Conservation (phyloP, 2,329 filamentous ascomycete genomes). For the Catunica adiposa region DNA sequence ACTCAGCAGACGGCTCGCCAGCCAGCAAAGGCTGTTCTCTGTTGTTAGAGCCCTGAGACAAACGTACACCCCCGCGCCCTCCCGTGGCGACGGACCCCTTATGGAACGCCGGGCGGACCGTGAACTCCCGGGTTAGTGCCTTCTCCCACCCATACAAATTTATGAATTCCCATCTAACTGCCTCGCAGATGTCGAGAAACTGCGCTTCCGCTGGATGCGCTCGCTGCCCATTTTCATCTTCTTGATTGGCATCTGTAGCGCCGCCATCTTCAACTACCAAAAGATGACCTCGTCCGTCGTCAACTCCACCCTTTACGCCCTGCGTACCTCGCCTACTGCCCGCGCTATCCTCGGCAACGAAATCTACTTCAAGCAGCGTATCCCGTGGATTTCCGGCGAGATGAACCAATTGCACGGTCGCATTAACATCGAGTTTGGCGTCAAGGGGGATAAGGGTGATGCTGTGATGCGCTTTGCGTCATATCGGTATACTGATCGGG, state of each 20-base stretch:
- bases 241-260: constrained; percentile 51
- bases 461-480: constrained; percentile 72
- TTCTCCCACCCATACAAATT: not conserved
- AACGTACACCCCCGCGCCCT: constrained; percentile 36
- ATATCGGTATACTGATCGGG: constrained; percentile 42
- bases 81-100: constrained; percentile 43
- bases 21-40: not conserved
- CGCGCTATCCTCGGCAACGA: constrained; percentile 71
- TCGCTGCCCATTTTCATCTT: constrained; percentile 68
- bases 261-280: constrained; percentile 99
- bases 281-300: constrained; percentile 78
- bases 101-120: constrained; percentile 49
- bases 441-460: constrained; percentile 56
- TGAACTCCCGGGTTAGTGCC: constrained; percentile 42
- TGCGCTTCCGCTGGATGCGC: constrained; percentile 44
- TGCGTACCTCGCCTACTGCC: constrained; percentile 63
- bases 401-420: constrained; percentile 87
- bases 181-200: constrained; percentile 25
- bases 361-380: constrained; percentile 62
- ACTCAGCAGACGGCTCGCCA: not conserved
- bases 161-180: not conserved
- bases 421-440: constrained; percentile 75
- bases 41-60: constrained; percentile 24
- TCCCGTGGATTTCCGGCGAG: constrained; percentile 71
- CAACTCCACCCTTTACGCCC: constrained; percentile 76